phyloP scores from a whole-genome alignment of 148 eudicot species.

The Silene uniflora region DNA sequence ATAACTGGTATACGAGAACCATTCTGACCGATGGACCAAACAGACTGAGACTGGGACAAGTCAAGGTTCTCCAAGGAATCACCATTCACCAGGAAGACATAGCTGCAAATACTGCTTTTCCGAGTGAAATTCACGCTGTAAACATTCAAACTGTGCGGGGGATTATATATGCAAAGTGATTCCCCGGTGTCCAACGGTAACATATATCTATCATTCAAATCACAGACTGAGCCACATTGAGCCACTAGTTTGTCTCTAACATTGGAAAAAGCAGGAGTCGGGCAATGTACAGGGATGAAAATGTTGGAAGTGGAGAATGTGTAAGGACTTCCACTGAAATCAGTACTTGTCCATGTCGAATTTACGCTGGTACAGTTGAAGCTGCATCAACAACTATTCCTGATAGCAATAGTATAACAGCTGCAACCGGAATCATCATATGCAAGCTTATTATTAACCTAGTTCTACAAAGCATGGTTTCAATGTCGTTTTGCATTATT shows the following conservation, averaged over 20 bases:
- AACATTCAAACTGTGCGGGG: slow-evolving; percentile 7
- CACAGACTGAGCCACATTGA: slow-evolving; percentile 16
- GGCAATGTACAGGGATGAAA: slow-evolving; percentile 18
- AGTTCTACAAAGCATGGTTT: too few relatives aligned
- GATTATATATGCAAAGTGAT: slow-evolving; percentile 15
- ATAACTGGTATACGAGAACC: slow-evolving; percentile 18
- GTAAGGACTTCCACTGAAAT: not conserved
- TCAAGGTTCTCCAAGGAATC: not conserved
- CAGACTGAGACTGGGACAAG: slow-evolving; percentile 12
- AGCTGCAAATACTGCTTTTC: slow-evolving; percentile 7
- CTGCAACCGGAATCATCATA: too few relatives aligned
- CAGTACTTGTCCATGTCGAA: too few relatives aligned
- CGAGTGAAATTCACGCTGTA: slow-evolving; percentile 15
- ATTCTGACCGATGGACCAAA: slow-evolving; percentile 6
- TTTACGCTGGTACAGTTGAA: too few relatives aligned
- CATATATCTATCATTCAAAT: not conserved
- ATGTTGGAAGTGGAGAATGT: slow-evolving; percentile 11
- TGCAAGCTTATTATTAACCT: too few relatives aligned
- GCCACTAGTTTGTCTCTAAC: slow-evolving; percentile 9
- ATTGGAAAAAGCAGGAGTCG: slow-evolving; percentile 12
- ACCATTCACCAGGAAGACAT: slow-evolving; percentile 2
- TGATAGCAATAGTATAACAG: too few relatives aligned
- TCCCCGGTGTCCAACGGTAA: not conserved
- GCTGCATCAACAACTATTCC: too few relatives aligned
- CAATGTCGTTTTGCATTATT: not conserved